Evolutionary conservation across 805 yeast species (phyloP).

Genomic region (Vanderwaltozyma tropicalis): DNA sequence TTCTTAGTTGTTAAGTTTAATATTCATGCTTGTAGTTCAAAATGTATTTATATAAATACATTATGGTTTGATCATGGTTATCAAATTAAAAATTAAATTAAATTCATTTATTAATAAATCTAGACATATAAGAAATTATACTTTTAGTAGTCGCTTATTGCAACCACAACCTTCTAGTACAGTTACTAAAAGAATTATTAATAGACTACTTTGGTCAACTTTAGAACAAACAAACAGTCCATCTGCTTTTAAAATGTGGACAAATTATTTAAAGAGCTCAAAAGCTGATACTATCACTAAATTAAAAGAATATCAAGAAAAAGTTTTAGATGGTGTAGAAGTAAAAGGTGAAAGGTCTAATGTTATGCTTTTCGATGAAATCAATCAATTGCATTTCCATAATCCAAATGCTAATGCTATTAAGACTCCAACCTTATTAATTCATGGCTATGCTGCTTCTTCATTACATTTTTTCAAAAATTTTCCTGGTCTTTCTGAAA

Average conservation of each 20-base stretch:
- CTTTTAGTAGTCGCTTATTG: too few relatives aligned
- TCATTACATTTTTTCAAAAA: conserved; percentile 72
- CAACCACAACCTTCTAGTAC: too few relatives aligned
- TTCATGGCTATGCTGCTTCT: conserved; percentile 94
- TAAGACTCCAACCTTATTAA: conserved; percentile 37
- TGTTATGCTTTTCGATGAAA: conserved; percentile 13
- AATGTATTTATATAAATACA: too few relatives aligned
- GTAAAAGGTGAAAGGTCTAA: conserved; percentile 7
- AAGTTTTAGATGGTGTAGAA: conserved; percentile 10
- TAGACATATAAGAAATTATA: too few relatives aligned
- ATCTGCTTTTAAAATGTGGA: conserved; percentile 8
- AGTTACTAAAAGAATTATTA: not conserved
- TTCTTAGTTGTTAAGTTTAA: too few relatives aligned
- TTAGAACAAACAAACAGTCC: too few relatives aligned
- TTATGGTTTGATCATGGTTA: too few relatives aligned
- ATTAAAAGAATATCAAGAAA: conserved; percentile 16
- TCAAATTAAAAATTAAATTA: too few relatives aligned
- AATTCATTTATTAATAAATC: too few relatives aligned
- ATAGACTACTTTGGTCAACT: not conserved
- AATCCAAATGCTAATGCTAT: conserved; percentile 15
- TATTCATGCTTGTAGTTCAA: too few relatives aligned
- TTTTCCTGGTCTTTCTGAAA: conserved; percentile 38
- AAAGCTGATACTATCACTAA: not conserved
- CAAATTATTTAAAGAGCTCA: conserved; percentile 5
- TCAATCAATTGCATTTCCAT: conserved; percentile 27